A percentile compares a stretch with the other conserved stretches of the same genome.
Conservation (phyloP, 805 yeast species). For the Vanderwaltozyma yarrowii region DNA sequence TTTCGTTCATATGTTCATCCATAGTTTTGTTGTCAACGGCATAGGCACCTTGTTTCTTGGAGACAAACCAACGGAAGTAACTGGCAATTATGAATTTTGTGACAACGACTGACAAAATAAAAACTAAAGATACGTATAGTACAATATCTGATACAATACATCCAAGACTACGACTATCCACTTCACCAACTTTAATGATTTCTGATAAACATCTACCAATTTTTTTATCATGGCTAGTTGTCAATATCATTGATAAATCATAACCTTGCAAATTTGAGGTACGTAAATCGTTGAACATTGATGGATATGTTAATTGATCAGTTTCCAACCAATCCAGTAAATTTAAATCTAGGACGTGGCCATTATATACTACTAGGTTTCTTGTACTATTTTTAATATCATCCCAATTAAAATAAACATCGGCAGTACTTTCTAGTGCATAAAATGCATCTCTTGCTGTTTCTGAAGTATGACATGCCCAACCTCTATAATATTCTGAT, state of each 20-base stretch:
- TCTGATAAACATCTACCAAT: constrained; percentile 78
- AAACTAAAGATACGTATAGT: constrained; percentile 66
- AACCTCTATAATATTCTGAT: constrained; percentile 58
- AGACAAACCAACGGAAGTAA: constrained; percentile 76
- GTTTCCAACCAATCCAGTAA: constrained; percentile 65
- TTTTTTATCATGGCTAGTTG: constrained; percentile 54
- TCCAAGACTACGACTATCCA: constrained; percentile 85
- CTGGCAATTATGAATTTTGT: constrained; percentile 77
- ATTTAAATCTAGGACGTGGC: constrained; percentile 75
- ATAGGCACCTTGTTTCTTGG: constrained; percentile 74
- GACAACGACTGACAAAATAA: constrained; percentile 71
- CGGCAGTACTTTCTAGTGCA: constrained; percentile 49
- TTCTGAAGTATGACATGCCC: constrained; percentile 81
- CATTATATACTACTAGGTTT: constrained; percentile 79
- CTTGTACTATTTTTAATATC: constrained; percentile 60
- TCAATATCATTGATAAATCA: constrained; percentile 67
- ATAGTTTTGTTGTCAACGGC: constrained; percentile 47
- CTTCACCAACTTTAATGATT: constrained; percentile 76
- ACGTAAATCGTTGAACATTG: constrained; percentile 53
- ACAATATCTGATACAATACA: constrained; percentile 88
- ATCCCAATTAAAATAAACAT: constrained; percentile 85
- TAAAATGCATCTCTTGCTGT: constrained; percentile 63
- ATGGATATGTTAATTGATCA: constrained; percentile 64
- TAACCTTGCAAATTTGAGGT: constrained; percentile 54
- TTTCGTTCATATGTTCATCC: constrained; percentile 51